Base-by-base conservation (phyloP, 225 moss, liverwort and hornwort species). In the Antitrichia curtipendula region DNA sequence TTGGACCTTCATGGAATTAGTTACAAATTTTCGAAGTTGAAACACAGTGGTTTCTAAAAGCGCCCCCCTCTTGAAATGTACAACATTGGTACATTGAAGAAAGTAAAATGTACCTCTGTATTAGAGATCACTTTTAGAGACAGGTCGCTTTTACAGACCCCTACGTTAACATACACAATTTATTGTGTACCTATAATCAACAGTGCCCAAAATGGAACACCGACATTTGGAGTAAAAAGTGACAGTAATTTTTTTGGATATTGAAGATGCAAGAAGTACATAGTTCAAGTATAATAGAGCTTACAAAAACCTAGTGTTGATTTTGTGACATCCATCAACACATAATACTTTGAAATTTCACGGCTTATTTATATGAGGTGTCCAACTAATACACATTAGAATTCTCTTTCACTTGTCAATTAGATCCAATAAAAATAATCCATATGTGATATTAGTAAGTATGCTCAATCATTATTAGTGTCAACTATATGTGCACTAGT, bases 121-220 rank as follows among this genome's bases (percentile, higher is more conserved):
- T n/a, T n/a, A n/a, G n/a, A n/a, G n/a, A n/a, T n/a, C n/a, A n/a
- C n/a, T n/a, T n/a, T n/a, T n/a, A n/a, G n/a, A n/a, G n/a, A n/a
- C n/a, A n/a, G n/a, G n/a, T n/a, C n/a, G n/a, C n/a, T n/a, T n/a
- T n/a, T n/a, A n/a, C n/a, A n/a, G n/a, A n/a, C n/a, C n/a, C n/a
- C n/a, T n/a, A n/a, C n/a, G n/a, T n/a, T n/a, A n/a, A n/a, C n/a
- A n/a, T n/a, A n/a, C n/a, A n/a, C n/a, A n/a, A n/a, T n/a, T n/a
- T n/a, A n/a, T 63, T 16, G 5, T 32, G 16, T 16, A 63, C 2
- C 17, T 9, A 63, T 17, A 4, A 9, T 17, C 5, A 17, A 2
- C 0, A 0, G 5, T 17, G 9, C 17, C 2, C 2, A 5, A 5
- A 9, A 32, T 62, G 62, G 32, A 31, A 8, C 16, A 62, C 16